Percentiles rank a stretch among this genome's conserved stretches.
Evolutionary conservation across 768 basidiomycete genomes (phyloP).

Genomic region (Boletus vermiculosoides): DNA sequence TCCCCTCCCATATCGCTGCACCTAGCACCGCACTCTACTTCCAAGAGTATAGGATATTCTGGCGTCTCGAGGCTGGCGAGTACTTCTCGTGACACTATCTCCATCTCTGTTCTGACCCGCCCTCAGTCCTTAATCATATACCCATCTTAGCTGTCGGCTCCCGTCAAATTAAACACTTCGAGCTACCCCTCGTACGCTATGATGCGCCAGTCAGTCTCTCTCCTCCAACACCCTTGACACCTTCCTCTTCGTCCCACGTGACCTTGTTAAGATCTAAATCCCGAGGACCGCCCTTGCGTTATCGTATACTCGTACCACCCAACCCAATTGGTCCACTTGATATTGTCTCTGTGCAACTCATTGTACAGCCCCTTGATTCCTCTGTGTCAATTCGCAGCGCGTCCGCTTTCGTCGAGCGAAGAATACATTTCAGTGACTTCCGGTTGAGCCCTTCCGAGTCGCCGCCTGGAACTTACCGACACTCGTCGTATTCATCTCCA

Average conservation of each 20-base stretch:
- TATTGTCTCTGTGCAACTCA: slow-evolving; percentile 63
- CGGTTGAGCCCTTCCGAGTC: slow-evolving; percentile 25
- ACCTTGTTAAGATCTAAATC: slow-evolving; percentile 50
- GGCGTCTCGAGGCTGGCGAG: slow-evolving; percentile 82
- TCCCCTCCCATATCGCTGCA: slow-evolving; percentile 62
- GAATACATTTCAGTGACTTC: slow-evolving; percentile 57
- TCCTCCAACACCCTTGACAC: slow-evolving; percentile 35
- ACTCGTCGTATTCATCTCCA: slow-evolving; percentile 17
- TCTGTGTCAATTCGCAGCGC: slow-evolving; percentile 59
- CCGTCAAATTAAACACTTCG: slow-evolving; percentile 67
- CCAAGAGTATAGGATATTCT: slow-evolving; percentile 76
- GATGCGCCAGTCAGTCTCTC: slow-evolving; percentile 51
- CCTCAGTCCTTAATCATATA: slow-evolving; percentile 63
- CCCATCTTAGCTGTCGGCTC: slow-evolving; percentile 65
- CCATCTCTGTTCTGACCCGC: slow-evolving; percentile 18
- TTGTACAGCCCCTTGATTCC: slow-evolving; percentile 59
- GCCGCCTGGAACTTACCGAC: slow-evolving; percentile 18
- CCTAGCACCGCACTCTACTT: slow-evolving; percentile 66
- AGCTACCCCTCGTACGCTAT: slow-evolving; percentile 70
- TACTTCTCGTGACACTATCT: slow-evolving; percentile 14
- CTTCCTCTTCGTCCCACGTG: slow-evolving; percentile 37
- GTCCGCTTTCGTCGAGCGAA: slow-evolving; percentile 65
- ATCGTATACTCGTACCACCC: slow-evolving; percentile 54
- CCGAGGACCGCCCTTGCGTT: slow-evolving; percentile 57
- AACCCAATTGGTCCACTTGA: slow-evolving; percentile 70